phyloP scores from a whole-genome alignment of 2,329 filamentous ascomycete species.

The Xylariaceae sp. region DNA sequence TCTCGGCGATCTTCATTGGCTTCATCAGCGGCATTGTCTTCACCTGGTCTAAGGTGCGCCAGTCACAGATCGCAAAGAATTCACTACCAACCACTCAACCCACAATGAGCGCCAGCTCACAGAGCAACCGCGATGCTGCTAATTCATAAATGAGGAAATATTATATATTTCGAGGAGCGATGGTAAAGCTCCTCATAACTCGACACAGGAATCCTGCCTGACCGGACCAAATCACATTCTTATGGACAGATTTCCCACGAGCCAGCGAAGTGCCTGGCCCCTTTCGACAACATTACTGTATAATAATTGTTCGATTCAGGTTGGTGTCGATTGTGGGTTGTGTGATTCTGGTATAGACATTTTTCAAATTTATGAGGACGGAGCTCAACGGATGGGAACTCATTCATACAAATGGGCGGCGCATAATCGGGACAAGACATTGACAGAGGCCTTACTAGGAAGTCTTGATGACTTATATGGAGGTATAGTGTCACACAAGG shows the following conservation, averaged over 20 bases:
- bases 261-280: conserved; percentile 21
- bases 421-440: conserved; percentile 28
- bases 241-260: conserved; percentile 24
- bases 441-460: conserved; percentile 15
- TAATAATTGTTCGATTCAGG: conserved; percentile 36
- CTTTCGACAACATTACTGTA: conserved; percentile 36
- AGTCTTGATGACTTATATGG: conserved; percentile 14
- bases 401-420: conserved; percentile 27
- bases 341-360: conserved; percentile 40
- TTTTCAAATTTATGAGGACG: conserved; percentile 36
- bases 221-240: conserved; percentile 24
- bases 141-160: conserved; percentile 59
- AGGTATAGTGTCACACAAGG: conserved; percentile 17
- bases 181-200: conserved; percentile 9
- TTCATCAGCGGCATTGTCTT: conserved; percentile 95
- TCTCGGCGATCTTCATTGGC: conserved; percentile 88
- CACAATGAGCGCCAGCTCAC: conserved; percentile 85
- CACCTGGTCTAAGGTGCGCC: conserved; percentile 82
- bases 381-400: conserved; percentile 29
- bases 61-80: conserved; percentile 70
- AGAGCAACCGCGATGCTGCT: conserved; percentile 85
- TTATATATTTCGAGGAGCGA: conserved; percentile 17
- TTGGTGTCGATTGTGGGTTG: conserved; percentile 21
- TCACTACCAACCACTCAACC: conserved; percentile 71
- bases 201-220: conserved; percentile 7